phyloP scores from a whole-genome alignment of 495 filamentous ascomycete genomes.

The Viridothelium virens region DNA sequence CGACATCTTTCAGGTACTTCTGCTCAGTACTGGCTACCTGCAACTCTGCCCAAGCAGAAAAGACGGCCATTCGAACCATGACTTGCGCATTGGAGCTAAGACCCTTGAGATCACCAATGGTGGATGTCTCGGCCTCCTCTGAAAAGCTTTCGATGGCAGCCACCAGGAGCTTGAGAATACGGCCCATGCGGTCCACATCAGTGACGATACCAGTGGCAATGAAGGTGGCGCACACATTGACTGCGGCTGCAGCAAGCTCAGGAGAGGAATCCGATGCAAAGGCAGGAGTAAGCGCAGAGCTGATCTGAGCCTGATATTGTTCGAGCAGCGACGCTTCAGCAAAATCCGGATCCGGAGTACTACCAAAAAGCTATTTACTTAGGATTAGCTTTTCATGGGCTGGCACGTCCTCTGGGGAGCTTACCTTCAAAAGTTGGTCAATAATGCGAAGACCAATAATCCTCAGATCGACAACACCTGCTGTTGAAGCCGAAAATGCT shows the following conservation, averaged over 20 bases:
- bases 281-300: constrained; percentile 89
- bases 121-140: constrained; percentile 65
- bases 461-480: constrained; percentile 78
- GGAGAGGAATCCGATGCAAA: constrained; percentile 95
- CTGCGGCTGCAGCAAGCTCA: constrained; percentile 86
- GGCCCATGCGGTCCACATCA: constrained; percentile 94
- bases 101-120: constrained; percentile 87
- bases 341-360: constrained; percentile 91
- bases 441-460: constrained; percentile 88
- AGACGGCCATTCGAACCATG: constrained; percentile 95
- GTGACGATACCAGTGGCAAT: constrained; percentile 96
- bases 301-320: constrained; percentile 97
- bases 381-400: not conserved
- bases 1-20: constrained; percentile 75
- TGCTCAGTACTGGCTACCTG: constrained; percentile 95
- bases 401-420: not conserved
- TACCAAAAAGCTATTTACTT: constrained; percentile 69
- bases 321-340: constrained; percentile 90
- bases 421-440: constrained; percentile 72
- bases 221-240: constrained; percentile 96
- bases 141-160: constrained; percentile 89
- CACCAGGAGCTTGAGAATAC: constrained; percentile 88
- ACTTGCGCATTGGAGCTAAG: constrained; percentile 94
- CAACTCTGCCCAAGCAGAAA: constrained; percentile 97
- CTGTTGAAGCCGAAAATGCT: constrained; percentile 95